Evolutionary conservation across 176 grass and related monocot species (phyloP).

Genomic region (Oryza meyeriana): DNA sequence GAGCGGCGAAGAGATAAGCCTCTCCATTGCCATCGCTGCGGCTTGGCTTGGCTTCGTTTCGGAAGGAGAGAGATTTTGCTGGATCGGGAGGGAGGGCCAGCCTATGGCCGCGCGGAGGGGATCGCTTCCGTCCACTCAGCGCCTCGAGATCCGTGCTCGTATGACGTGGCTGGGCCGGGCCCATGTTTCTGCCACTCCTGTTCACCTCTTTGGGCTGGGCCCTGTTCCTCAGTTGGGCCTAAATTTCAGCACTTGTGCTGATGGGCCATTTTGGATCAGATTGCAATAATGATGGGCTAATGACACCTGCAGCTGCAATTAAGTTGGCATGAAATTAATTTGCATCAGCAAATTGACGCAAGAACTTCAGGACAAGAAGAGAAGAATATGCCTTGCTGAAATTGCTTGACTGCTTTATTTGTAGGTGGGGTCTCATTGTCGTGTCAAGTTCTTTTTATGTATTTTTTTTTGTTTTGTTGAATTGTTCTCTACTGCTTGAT

Average conservation of each 20-base stretch:
- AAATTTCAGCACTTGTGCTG: background rate
- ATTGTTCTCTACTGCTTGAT: background rate
- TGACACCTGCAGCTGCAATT: background rate
- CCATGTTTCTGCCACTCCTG: background rate
- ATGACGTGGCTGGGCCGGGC: background rate
- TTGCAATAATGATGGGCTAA: background rate
- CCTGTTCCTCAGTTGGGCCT: background rate
- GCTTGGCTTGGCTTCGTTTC: background rate
- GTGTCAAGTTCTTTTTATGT: background rate
- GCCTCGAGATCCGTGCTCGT: background rate
- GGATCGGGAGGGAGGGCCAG: background rate
- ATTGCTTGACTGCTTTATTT: background rate
- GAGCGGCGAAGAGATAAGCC: conserved; percentile 76
- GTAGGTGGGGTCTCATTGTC: background rate
- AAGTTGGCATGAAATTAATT: background rate
- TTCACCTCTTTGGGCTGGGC: background rate
- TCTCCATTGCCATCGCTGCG: conserved; percentile 51
- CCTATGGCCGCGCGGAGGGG: conserved; percentile 1
- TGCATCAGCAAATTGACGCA: background rate
- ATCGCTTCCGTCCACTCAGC: background rate
- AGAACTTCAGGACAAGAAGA: background rate
- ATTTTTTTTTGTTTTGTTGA: background rate
- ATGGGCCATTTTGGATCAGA: background rate
- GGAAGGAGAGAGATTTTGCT: background rate
- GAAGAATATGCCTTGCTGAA: background rate